Percentiles rank a stretch among this genome's conserved stretches.
phyloP scores from a whole-genome alignment of 108 stramenopile genomes.

The Nitzschia inconspicua region DNA sequence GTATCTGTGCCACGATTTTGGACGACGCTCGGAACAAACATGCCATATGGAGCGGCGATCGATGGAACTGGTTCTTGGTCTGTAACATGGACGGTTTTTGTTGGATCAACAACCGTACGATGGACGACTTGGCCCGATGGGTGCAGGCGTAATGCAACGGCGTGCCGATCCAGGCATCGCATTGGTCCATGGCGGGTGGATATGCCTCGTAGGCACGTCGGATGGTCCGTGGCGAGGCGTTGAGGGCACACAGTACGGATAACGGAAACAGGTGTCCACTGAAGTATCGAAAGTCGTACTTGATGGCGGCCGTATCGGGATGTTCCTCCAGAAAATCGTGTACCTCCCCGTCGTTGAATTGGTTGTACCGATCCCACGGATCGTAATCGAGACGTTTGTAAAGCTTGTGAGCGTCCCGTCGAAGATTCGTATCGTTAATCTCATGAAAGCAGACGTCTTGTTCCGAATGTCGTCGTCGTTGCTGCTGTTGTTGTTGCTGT shows the following conservation, averaged over 20 bases:
- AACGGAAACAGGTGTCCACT: conserved; percentile 11
- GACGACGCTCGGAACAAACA: conserved; percentile 1
- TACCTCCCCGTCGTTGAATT: background rate
- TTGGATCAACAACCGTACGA: conserved; percentile 19
- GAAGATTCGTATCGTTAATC: background rate
- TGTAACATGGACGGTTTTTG: conserved; percentile 7
- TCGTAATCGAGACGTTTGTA: background rate
- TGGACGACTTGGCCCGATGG: conserved; percentile 1
- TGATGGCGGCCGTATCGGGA: background rate
- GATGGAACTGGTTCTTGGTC: background rate
- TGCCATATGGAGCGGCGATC: conserved; percentile 25
- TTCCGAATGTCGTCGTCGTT: too few relatives aligned
- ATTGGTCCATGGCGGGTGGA: conserved; percentile 12
- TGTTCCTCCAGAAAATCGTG: background rate
- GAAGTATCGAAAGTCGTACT: conserved; percentile 7
- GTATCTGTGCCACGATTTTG: background rate
- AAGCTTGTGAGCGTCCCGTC: background rate
- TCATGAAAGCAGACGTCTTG: too few relatives aligned
- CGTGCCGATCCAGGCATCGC: conserved; percentile 13
- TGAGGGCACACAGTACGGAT: conserved; percentile 21
- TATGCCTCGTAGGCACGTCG: background rate
- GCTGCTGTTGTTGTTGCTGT: too few relatives aligned
- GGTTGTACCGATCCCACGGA: conserved; percentile 7
- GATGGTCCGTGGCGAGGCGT: conserved; percentile 3
- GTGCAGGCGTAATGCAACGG: conserved; percentile 32